phyloP scores from a whole-genome alignment of 2,329 filamentous ascomycete species.

The Sphaerulina musiva region DNA sequence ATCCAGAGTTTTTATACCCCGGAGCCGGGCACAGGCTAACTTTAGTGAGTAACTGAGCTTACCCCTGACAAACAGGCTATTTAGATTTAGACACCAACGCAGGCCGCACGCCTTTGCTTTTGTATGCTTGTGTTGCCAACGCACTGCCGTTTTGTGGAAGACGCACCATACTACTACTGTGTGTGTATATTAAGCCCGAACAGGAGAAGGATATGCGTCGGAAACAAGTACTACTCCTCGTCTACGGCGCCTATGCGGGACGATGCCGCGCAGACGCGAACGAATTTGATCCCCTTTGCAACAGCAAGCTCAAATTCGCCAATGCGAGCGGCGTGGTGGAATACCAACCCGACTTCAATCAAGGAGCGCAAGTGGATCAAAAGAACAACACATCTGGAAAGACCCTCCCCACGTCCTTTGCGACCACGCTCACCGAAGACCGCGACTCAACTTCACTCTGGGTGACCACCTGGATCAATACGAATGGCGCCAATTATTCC shows the following conservation, averaged over 20 bases:
- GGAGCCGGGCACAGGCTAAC: background rate
- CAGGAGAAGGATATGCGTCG: background rate
- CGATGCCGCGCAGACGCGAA: background rate
- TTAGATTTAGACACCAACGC: background rate
- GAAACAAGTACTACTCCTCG: background rate
- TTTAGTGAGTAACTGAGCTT: background rate
- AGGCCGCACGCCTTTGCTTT: background rate
- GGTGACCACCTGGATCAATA: slow-evolving; percentile 5
- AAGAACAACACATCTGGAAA: slow-evolving; percentile 8
- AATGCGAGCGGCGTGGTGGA: background rate
- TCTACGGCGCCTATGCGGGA: background rate
- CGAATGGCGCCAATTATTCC: slow-evolving; percentile 10
- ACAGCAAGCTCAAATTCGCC: background rate
- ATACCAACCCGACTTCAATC: slow-evolving; percentile 11
- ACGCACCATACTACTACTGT: background rate
- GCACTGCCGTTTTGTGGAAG: background rate
- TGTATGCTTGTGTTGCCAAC: background rate
- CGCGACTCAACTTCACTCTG: slow-evolving; percentile 1
- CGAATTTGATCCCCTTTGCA: background rate
- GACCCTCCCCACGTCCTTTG: slow-evolving; percentile 4
- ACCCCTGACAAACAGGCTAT: background rate
- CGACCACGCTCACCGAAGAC: slow-evolving; percentile 4
- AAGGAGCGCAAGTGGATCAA: slow-evolving; percentile 4
- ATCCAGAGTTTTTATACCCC: no score
- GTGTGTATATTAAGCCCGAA: background rate